phyloP scores from a whole-genome alignment of 1,284 basidiomycete genomes.

The Marasmius oreades region DNA sequence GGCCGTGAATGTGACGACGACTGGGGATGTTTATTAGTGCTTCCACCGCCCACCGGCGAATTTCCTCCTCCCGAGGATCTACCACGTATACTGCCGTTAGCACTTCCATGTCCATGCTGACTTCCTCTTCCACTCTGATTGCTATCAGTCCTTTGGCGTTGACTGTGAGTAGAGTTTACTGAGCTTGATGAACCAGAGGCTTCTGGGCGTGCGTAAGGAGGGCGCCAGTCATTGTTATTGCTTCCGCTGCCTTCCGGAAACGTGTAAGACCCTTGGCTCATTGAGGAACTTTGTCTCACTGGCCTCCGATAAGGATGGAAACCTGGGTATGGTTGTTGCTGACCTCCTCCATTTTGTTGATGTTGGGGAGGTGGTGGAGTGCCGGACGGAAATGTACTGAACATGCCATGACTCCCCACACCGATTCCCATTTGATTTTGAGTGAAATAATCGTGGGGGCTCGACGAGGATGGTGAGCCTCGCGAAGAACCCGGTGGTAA shows the following conservation, averaged over 20 bases:
- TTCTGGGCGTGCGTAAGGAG: conserved; percentile 70
- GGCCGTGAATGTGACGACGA: conserved; percentile 15
- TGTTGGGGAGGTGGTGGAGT: conserved; percentile 57
- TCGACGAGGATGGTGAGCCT: conserved; percentile 23
- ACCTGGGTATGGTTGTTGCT: conserved; percentile 50
- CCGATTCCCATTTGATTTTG: conserved; percentile 44
- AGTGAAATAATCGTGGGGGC: conserved; percentile 48
- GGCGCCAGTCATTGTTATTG: conserved; percentile 46
- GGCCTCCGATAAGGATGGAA: conserved; percentile 83
- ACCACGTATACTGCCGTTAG: conserved; percentile 32
- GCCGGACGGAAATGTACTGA: conserved; percentile 64
- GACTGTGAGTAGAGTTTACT: conserved; percentile 61
- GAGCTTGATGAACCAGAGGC: conserved; percentile 74
- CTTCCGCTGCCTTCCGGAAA: conserved; percentile 21
- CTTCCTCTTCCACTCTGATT: conserved; percentile 37
- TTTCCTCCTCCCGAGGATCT: conserved; percentile 18
- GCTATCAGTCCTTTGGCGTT: conserved; percentile 63
- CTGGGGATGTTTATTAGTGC: conserved; percentile 12
- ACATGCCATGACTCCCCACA: conserved; percentile 26
- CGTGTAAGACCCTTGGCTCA: conserved; percentile 24
- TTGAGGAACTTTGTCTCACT: conserved; percentile 34
- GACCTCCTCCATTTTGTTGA: conserved; percentile 39
- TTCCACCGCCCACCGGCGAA: neutral
- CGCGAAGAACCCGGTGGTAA: conserved; percentile 32
- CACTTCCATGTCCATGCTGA: conserved; percentile 35